phyloP scores from a whole-genome alignment of 2,329 filamentous ascomycete species.

The Sordariomycetes sp. region DNA sequence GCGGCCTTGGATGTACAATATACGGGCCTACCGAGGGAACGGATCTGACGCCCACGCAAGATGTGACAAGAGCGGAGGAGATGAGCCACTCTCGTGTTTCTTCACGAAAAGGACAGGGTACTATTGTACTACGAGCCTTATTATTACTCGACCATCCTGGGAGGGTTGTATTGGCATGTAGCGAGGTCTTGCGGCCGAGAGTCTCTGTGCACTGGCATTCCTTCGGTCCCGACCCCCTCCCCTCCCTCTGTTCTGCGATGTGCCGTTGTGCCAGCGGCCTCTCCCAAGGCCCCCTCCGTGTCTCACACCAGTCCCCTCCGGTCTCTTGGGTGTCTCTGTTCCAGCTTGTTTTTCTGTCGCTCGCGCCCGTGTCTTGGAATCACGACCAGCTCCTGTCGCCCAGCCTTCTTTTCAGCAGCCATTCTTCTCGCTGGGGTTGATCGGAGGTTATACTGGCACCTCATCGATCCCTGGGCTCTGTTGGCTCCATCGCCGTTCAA shows the following conservation, averaged over 20 bases:
- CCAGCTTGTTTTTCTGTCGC: neutral
- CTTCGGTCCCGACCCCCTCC: neutral
- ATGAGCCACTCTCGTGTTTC: constrained; percentile 1
- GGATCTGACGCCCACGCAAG: neutral
- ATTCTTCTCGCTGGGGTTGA: neutral
- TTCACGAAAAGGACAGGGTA: constrained; percentile 1
- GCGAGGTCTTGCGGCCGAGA: neutral
- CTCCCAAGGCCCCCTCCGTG: neutral
- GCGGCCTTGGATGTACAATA: neutral
- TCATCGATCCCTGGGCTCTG: neutral
- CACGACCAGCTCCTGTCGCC: neutral
- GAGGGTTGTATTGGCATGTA: neutral
- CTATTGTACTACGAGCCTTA: neutral
- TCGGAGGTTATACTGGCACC: neutral
- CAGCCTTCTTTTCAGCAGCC: neutral
- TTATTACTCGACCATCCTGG: neutral
- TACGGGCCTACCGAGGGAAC: neutral
- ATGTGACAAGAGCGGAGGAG: neutral
- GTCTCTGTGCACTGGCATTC: neutral
- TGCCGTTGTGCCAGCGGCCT: neutral
- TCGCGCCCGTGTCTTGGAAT: neutral
- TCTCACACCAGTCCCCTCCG: neutral
- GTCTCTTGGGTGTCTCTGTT: neutral
- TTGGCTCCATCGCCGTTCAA: neutral
- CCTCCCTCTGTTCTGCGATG: neutral